Evolutionary conservation across 2,329 filamentous ascomycete genomes (phyloP).

Genomic region (Exophiala calicioides): DNA sequence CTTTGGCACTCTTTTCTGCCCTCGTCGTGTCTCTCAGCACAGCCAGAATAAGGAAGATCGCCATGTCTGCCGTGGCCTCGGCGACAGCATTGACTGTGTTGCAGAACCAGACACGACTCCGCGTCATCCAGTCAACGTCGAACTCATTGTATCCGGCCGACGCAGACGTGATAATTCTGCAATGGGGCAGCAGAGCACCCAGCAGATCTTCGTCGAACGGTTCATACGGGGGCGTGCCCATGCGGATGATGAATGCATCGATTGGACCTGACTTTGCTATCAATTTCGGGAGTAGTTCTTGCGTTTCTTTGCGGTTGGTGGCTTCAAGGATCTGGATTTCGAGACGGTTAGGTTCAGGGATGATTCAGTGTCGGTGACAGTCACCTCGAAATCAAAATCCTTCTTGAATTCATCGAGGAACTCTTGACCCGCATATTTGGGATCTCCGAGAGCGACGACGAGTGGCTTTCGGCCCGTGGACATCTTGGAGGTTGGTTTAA

Average conservation of each 20-base stretch:
- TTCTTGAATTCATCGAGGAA: conserved; percentile 41
- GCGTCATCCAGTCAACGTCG: conserved; percentile 67
- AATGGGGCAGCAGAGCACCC: conserved; percentile 41
- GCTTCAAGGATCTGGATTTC: conserved; percentile 41
- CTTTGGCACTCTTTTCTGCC: conserved; percentile 40
- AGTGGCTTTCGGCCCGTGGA: conserved; percentile 37
- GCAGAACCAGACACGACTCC: conserved; percentile 53
- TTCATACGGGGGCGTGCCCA: conserved; percentile 51
- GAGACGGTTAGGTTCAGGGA: too few relatives aligned
- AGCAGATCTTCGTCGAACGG: conserved; percentile 52
- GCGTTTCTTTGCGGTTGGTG: conserved; percentile 39
- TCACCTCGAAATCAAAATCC: conserved; percentile 28
- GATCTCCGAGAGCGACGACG: conserved; percentile 46
- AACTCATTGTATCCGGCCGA: conserved; percentile 58
- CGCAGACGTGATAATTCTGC: conserved; percentile 49
- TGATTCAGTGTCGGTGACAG: too few relatives aligned
- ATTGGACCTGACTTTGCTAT: conserved; percentile 38
- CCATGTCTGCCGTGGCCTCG: conserved; percentile 55
- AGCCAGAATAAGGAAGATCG: conserved; percentile 50
- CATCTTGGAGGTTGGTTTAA: too few relatives aligned
- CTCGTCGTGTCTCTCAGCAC: conserved; percentile 48
- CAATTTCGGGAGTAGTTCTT: conserved; percentile 38
- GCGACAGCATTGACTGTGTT: conserved; percentile 56
- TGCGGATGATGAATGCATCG: conserved; percentile 51
- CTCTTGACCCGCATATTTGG: conserved; percentile 42